These are phyloP conservation scores for Adansonia madagascariensis DNA, from an alignment of 441 rosid genomes.

Conservation along the genomic window DNA sequence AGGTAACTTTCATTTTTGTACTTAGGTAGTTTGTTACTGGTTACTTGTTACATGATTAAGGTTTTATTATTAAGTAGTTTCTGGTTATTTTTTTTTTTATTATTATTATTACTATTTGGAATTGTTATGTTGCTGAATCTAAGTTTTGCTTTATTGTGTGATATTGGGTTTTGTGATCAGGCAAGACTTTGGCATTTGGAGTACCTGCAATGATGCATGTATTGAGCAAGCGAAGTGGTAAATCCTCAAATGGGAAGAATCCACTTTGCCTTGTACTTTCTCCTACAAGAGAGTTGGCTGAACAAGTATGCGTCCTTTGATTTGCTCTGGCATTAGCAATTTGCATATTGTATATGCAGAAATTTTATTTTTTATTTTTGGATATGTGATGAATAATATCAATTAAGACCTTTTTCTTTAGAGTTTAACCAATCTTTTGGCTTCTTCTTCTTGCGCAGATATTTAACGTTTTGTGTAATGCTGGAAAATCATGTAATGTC, in stretches of 20 bases:
- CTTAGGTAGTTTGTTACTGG: background rate
- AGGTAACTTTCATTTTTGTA: conserved; percentile 45
- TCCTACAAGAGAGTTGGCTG: conserved; percentile 93
- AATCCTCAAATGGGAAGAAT: conserved; percentile 48
- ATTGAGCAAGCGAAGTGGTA: conserved; percentile 65
- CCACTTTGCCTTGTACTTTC: conserved; percentile 91
- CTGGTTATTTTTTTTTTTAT: background rate
- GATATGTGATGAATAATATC: background rate
- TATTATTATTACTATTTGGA: background rate
- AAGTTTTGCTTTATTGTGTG: background rate
- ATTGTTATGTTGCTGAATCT: background rate
- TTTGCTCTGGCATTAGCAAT: conserved; percentile 13
- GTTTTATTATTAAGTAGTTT: background rate
- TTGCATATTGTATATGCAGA: background rate
- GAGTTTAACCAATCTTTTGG: background rate
- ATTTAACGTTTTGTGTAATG: conserved; percentile 70
- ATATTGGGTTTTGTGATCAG: conserved; percentile 35
- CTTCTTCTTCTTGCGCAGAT: conserved; percentile 41
- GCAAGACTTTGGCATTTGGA: conserved; percentile 90
- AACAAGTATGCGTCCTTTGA: conserved; percentile 56
- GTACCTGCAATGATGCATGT: conserved; percentile 86
- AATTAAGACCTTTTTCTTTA: background rate
- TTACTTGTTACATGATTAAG: background rate
- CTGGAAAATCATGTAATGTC: conserved; percentile 79
- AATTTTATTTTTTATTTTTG: background rate